Percentiles rank a stretch among this genome's conserved stretches.
Conservation (phyloP, 306 rosid species). For the Herpetospermum pedunculosum region DNA sequence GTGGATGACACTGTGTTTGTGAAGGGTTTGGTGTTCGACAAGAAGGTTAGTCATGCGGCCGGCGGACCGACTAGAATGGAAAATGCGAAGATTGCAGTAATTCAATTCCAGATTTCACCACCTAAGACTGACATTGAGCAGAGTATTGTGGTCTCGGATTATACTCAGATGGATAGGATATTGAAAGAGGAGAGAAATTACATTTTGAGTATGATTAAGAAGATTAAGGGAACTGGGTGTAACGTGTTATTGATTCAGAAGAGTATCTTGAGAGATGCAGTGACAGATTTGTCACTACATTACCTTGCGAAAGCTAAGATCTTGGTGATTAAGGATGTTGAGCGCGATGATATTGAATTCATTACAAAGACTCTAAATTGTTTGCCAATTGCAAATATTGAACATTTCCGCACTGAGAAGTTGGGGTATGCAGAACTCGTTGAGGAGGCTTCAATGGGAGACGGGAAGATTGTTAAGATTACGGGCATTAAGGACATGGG, state of each 20-base stretch:
- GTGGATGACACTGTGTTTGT: conserved; percentile 80
- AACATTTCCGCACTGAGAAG: conserved; percentile 86
- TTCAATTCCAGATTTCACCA: conserved; percentile 95
- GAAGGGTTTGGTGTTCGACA: conserved; percentile 75
- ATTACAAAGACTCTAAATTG: conserved; percentile 90
- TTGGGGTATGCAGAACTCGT: conserved; percentile 85
- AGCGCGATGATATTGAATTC: conserved; percentile 91
- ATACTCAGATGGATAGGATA: conserved; percentile 95
- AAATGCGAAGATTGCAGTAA: conserved; percentile 86
- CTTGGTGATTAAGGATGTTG: conserved; percentile 91
- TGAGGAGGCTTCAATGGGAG: conserved; percentile 84
- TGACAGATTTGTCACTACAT: conserved; percentile 85
- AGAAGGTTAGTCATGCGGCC: conserved; percentile 88
- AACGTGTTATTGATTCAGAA: conserved; percentile 89
- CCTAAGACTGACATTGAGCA: conserved; percentile 93
- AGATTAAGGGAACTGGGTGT: conserved; percentile 80
- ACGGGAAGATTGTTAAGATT: conserved; percentile 85
- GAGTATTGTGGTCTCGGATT: conserved; percentile 85
- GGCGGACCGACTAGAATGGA: conserved; percentile 96
- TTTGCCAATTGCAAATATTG: conserved; percentile 82
- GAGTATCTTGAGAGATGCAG: conserved; percentile 90
- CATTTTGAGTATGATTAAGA: conserved; percentile 90
- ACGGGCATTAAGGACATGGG: conserved; percentile 95
- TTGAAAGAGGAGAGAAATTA: conserved; percentile 88
- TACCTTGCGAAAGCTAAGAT: conserved; percentile 94